phyloP scores from a whole-genome alignment of 106 monocot genomes.

The Dioscorea zingiberensis region DNA sequence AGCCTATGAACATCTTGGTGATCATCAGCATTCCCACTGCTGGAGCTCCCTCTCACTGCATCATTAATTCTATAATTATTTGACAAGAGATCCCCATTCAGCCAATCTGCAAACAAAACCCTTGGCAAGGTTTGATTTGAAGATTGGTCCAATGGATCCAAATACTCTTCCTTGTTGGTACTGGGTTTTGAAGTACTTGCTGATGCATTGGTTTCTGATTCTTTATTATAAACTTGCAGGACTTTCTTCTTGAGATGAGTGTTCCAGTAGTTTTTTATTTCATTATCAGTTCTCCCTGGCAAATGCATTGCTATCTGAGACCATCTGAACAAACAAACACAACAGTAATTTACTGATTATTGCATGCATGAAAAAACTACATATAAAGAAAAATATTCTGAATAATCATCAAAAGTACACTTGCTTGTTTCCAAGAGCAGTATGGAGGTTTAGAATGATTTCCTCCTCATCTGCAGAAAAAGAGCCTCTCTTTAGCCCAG shows the following conservation, averaged over 20 bases:
- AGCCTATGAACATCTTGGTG: no score
- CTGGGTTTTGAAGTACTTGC: no score
- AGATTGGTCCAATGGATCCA: neutral
- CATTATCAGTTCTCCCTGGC: slow-evolving; percentile 65
- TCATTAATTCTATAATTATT: no score
- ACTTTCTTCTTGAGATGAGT: slow-evolving; percentile 58
- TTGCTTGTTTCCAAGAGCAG: slow-evolving; percentile 62
- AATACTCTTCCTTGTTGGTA: no score
- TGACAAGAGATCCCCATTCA: neutral
- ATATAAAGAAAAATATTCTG: no score
- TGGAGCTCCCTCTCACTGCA: no score
- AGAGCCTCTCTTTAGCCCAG: slow-evolving; percentile 50
- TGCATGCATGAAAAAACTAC: no score
- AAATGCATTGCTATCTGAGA: slow-evolving; percentile 54
- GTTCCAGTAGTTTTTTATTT: slow-evolving; percentile 71
- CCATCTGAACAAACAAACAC: slow-evolving; percentile 45
- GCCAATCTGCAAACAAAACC: slow-evolving; percentile 34
- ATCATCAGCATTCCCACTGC: no score
- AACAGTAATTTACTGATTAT: no score
- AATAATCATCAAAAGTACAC: no score
- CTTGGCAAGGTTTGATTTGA: neutral
- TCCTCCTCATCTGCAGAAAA: slow-evolving; percentile 45
- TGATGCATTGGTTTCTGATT: neutral
- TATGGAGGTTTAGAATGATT: slow-evolving; percentile 32
- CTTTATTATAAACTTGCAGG: neutral